phyloP scores from a whole-genome alignment of 306 rosid genomes.

The Fagus crenata region DNA sequence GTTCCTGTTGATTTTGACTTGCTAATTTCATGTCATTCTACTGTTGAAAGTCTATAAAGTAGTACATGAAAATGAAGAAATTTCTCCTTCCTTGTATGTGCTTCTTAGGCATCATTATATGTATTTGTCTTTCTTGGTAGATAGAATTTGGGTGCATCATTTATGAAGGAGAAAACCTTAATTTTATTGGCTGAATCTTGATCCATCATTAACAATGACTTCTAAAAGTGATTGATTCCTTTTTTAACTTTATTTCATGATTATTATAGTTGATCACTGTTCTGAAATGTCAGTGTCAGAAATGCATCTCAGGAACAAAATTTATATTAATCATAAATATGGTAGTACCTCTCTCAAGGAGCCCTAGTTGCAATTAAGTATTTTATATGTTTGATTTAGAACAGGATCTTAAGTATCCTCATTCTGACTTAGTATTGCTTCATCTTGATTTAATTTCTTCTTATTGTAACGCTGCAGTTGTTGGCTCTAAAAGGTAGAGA shows the following conservation, averaged over 20 bases:
- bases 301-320: constrained; percentile 31
- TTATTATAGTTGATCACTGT: constrained; percentile 37
- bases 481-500: constrained; percentile 51
- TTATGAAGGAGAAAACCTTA: constrained; percentile 22
- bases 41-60: not conserved
- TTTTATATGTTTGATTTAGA: not conserved
- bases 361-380: constrained; percentile 34
- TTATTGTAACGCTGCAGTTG: constrained; percentile 46
- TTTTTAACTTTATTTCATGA: constrained; percentile 31
- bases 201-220: constrained; percentile 33
- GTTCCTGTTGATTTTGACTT: constrained; percentile 1
- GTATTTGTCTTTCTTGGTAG: not conserved
- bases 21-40: not conserved
- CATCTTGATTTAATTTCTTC: constrained; percentile 19
- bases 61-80: not conserved
- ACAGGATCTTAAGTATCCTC: constrained; percentile 6
- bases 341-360: constrained; percentile 25
- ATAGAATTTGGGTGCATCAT: constrained; percentile 28
- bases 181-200: constrained; percentile 39
- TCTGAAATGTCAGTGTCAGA: constrained; percentile 46
- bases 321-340: constrained; percentile 5
- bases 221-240: constrained; percentile 34
- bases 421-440: constrained; percentile 3
- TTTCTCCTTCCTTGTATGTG: not conserved
- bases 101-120: not conserved